Evolutionary conservation across 75 land plant genomes (phyloP).

Genomic region (Isoetes taiwanensis): DNA sequence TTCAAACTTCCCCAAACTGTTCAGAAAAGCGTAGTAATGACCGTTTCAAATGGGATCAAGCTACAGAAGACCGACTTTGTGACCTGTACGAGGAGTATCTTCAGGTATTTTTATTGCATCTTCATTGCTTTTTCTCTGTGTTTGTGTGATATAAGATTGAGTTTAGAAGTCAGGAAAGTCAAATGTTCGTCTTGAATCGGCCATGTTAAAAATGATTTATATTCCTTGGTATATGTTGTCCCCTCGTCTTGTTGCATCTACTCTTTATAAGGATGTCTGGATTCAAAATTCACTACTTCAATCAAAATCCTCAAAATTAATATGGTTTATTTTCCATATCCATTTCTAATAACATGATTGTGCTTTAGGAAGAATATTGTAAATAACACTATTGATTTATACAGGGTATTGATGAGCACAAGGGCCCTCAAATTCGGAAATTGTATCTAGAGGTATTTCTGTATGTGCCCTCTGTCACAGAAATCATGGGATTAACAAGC

Average conservation of each 20-base stretch:
- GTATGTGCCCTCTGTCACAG: not conserved
- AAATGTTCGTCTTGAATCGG: no score
- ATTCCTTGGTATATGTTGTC: no score
- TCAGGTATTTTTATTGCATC: slow-evolving; percentile 36
- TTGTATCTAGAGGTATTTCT: slow-evolving; percentile 58
- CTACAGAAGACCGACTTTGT: slow-evolving; percentile 73
- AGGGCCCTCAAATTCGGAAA: slow-evolving; percentile 66
- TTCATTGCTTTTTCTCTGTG: not conserved
- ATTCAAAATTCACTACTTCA: no score
- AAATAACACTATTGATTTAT: no score
- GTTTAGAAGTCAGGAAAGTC: not conserved
- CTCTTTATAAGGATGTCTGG: no score
- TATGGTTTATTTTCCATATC: no score
- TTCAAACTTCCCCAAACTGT: slow-evolving; percentile 14
- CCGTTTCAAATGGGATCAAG: slow-evolving; percentile 53
- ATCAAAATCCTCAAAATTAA: no score
- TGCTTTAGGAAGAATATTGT: no score
- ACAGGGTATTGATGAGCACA: slow-evolving; percentile 87
- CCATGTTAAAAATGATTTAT: no score
- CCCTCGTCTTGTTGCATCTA: no score
- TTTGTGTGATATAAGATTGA: not conserved
- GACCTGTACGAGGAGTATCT: slow-evolving; percentile 86
- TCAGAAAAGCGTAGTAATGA: slow-evolving; percentile 37
- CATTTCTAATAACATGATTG: no score
- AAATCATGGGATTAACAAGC: no score